These are phyloP conservation scores for Posidonia oceanica DNA, from an alignment of 116 monocot species.

Conservation along the genomic window DNA sequence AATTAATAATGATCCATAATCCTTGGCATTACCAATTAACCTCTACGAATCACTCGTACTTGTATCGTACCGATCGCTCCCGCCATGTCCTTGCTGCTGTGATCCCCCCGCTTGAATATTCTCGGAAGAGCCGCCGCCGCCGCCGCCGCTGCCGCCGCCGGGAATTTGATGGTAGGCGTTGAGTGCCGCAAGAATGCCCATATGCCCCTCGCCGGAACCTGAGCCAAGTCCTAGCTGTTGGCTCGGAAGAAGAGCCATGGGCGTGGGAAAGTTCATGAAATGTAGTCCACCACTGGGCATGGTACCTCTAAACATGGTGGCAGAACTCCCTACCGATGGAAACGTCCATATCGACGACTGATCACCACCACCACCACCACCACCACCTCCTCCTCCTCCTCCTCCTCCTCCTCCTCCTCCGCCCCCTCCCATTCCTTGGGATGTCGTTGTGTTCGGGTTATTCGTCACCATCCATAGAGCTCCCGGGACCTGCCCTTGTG, in stretches of 20 bases:
- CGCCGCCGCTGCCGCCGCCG: conserved; percentile 6
- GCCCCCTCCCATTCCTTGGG: conserved; percentile 1
- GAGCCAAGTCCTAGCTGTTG: conserved; percentile 57
- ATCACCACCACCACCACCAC: conserved; percentile 17
- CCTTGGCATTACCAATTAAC: background rate
- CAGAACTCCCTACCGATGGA: conserved; percentile 6
- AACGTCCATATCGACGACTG: conserved; percentile 36
- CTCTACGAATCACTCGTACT: conserved; percentile 57
- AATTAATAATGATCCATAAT: background rate
- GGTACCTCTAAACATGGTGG: conserved; percentile 40
- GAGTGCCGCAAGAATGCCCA: conserved; percentile 59
- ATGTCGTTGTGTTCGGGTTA: conserved; percentile 17
- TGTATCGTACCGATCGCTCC: conserved; percentile 47
- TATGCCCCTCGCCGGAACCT: conserved; percentile 21
- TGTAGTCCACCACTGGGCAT: conserved; percentile 47
- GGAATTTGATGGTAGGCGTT: conserved; percentile 36
- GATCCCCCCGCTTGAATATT: background rate
- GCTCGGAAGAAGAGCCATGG: conserved; percentile 57
- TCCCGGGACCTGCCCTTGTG: conserved; percentile 25
- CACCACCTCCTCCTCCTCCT: background rate
- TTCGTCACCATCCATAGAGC: conserved; percentile 52
- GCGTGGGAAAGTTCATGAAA: conserved; percentile 73
- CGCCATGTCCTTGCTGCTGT: conserved; percentile 10
- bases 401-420: background rate
- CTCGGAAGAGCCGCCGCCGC: conserved; percentile 11